Percentiles rank a stretch among this genome's conserved stretches.
Evolutionary conservation across 768 basidiomycete species (phyloP).

Genomic region (Xerocomellus chrysenteron): DNA sequence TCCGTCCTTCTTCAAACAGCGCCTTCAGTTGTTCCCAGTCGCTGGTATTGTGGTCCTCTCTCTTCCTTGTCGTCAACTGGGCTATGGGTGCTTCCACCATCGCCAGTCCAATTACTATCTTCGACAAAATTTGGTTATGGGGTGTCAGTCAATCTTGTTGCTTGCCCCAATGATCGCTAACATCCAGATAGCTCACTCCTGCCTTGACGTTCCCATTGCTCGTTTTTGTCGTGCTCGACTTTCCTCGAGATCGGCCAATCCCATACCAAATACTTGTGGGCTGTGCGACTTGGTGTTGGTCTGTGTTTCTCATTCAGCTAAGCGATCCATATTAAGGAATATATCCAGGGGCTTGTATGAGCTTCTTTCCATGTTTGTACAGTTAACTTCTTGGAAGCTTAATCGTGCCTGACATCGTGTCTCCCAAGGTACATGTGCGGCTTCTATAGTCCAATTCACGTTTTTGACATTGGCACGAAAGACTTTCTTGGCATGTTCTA

Average conservation of each 20-base stretch:
- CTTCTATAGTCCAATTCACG: slow-evolving; percentile 34
- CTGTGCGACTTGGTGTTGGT: slow-evolving; percentile 67
- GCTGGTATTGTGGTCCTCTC: slow-evolving; percentile 59
- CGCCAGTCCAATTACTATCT: slow-evolving; percentile 39
- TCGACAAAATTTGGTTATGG: slow-evolving; percentile 65
- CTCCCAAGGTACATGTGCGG: slow-evolving; percentile 43
- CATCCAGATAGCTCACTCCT: slow-evolving; percentile 48
- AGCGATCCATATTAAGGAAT: slow-evolving; percentile 10
- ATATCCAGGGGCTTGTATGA: slow-evolving; percentile 56
- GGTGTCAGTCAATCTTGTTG: slow-evolving; percentile 38
- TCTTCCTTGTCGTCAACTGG: slow-evolving; percentile 72
- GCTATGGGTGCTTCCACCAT: slow-evolving; percentile 56
- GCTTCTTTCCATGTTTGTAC: slow-evolving; percentile 45
- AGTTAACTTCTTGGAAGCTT: background rate
- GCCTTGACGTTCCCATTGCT: slow-evolving; percentile 59
- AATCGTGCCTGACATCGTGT: slow-evolving; percentile 8
- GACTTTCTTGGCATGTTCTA: slow-evolving; percentile 41
- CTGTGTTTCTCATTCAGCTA: slow-evolving; percentile 15
- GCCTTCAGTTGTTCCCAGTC: slow-evolving; percentile 31
- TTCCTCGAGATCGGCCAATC: slow-evolving; percentile 58
- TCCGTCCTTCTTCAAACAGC: background rate
- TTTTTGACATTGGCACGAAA: slow-evolving; percentile 44
- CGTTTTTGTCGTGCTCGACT: slow-evolving; percentile 68
- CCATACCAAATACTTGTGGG: slow-evolving; percentile 63
- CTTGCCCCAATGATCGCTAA: background rate